Conservation (phyloP, 148 eudicot genomes). For the Rhododendron molle region DNA sequence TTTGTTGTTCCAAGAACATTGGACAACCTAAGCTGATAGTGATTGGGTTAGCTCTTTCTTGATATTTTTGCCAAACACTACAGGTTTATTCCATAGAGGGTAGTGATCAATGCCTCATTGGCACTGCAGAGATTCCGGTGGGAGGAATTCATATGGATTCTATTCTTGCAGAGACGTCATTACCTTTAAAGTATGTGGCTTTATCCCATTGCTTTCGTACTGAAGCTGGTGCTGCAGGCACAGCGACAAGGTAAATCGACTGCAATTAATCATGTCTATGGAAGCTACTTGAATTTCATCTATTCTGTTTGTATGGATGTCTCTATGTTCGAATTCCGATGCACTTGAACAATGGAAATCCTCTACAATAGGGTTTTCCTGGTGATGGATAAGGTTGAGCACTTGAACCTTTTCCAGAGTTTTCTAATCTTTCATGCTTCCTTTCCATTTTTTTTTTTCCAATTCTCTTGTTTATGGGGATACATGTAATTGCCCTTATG, state of each 20-base stretch:
- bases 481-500: background rate
- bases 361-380: background rate
- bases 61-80: background rate
- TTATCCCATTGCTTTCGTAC: constrained; percentile 96
- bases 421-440: background rate
- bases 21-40: background rate
- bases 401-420: background rate
- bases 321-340: background rate
- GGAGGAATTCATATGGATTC: constrained; percentile 24
- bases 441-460: background rate
- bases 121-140: constrained; percentile 15
- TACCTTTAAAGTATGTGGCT: constrained; percentile 21
- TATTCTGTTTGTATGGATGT: background rate
- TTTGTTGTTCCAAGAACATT: background rate
- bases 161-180: background rate
- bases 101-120: constrained; percentile 15
- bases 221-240: constrained; percentile 96
- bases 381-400: background rate
- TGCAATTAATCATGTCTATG: background rate
- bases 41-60: background rate
- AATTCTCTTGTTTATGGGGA: background rate
- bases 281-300: background rate
- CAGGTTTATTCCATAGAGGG: constrained; percentile 11
- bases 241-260: constrained; percentile 66
- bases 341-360: background rate